These are phyloP conservation scores for Solanum chilense DNA, from an alignment of 257 asterid genomes.

Conservation along the genomic window DNA sequence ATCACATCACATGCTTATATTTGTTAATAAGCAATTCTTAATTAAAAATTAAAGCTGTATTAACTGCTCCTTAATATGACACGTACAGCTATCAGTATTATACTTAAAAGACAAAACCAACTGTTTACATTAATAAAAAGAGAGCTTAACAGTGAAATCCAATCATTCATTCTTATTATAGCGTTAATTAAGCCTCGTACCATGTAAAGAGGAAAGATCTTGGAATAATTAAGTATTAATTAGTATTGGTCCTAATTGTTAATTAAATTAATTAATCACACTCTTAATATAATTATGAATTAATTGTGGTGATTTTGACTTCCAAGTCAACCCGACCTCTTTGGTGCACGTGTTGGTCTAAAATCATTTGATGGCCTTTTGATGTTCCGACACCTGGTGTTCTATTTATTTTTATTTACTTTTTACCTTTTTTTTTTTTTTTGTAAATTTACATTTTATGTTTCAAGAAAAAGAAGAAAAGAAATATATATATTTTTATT, in stretches of 20 bases:
- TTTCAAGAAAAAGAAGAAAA: no score
- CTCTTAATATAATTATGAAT: not conserved
- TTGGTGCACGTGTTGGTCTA: constrained; percentile 28
- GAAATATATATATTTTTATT: no score
- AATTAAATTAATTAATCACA: not conserved
- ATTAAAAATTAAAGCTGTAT: not conserved
- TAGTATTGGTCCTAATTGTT: not conserved
- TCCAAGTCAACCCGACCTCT: constrained; percentile 23
- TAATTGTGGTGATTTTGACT: not conserved
- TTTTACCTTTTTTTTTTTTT: not conserved
- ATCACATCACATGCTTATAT: constrained; percentile 2
- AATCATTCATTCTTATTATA: not conserved
- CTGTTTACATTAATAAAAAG: not conserved
- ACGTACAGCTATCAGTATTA: not conserved
- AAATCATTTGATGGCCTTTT: constrained; percentile 2
- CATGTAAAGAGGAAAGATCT: not conserved
- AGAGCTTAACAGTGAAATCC: not conserved
- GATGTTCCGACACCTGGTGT: constrained; percentile 6
- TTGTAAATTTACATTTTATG: not conserved
- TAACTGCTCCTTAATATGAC: not conserved
- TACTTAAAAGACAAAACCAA: not conserved
- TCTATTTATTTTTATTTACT: not conserved
- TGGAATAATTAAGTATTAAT: not conserved
- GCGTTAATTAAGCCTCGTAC: not conserved
- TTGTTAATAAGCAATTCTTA: not conserved